Base-by-base conservation (phyloP, 306 rosid species). In the Carpinus viminea region DNA sequence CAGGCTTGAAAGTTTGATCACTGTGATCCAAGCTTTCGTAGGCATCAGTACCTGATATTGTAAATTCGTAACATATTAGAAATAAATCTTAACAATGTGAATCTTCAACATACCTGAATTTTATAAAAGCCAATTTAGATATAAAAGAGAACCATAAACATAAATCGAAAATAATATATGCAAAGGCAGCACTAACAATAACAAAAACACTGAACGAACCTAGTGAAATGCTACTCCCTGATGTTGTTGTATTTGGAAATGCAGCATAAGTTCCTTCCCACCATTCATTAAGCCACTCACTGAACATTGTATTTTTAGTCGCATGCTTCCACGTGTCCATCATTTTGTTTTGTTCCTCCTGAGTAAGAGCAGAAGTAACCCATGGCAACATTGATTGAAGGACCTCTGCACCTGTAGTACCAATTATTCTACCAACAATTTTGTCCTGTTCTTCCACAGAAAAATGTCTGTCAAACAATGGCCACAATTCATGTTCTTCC, bases 311-410 rank as follows among this genome's bases (percentile, higher is more conserved):
- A 73, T 90, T 90, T 79, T 88, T 90, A 16, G 95, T 70, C 70
- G 95, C 95, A 70, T 90, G 92, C 85, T 88, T 90, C 95, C 92
- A 90, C 7, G 95, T 87, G 79, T 90, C 91, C 92, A 90, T 88
- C 95, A 90, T 65, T 81, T 83, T 87, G 76, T 87, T 90, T 82
- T 90, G 95, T 72, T 90, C 95, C 59, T 90, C 95, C 83, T 90
- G 91, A 52, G 92, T 88, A 61, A 90, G 92, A 38, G 92, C 95
- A 54, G 91, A 80, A 68, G 92, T 90, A 24, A 90, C 95, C 95
- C 95, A 90, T 15, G 95, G 95, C 74, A 90, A 79, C 95, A 90
- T 88, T 76, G 95, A 90, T 75, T 90, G 95, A 64, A 90, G 95
- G 78, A 90, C 95, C 86, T 90, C 95, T 64, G 95, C 95, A 70